These are phyloP conservation scores for Claviceps capensis DNA, from an alignment of 2,329 filamentous ascomycete genomes.

Conservation along the genomic window DNA sequence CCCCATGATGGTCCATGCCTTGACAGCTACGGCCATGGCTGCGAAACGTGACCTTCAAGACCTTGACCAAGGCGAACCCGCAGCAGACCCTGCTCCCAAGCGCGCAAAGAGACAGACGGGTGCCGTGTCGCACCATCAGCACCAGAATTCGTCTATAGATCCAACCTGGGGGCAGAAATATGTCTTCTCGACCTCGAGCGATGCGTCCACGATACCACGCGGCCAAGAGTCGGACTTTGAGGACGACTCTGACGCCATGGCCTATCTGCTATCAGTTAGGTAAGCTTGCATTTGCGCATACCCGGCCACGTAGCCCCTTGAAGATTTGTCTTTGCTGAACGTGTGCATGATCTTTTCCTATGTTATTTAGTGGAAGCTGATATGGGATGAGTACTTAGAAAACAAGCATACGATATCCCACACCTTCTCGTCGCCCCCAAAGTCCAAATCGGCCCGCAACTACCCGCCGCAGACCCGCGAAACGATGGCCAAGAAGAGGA, in stretches of 20 bases:
- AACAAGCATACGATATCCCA: slow-evolving; percentile 62
- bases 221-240: slow-evolving; percentile 53
- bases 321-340: slow-evolving; percentile 2
- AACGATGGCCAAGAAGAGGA: slow-evolving; percentile 17
- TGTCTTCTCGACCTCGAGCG: slow-evolving; percentile 52
- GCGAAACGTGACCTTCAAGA: slow-evolving; percentile 21
- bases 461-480: slow-evolving; percentile 24
- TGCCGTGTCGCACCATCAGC: slow-evolving; percentile 24
- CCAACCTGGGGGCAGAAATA: slow-evolving; percentile 58
- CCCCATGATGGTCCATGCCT: not conserved
- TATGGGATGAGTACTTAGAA: slow-evolving; percentile 43
- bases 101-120: slow-evolving; percentile 12
- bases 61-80: slow-evolving; percentile 15
- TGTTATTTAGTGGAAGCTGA: slow-evolving; percentile 24
- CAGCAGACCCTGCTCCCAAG: slow-evolving; percentile 14
- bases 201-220: slow-evolving; percentile 27
- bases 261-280: slow-evolving; percentile 59
- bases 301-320: not conserved
- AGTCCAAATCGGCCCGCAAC: slow-evolving; percentile 36
- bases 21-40: slow-evolving; percentile 16
- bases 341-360: not conserved
- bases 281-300: slow-evolving; percentile 25
- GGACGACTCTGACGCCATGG: slow-evolving; percentile 52
- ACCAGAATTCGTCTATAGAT: slow-evolving; percentile 37
- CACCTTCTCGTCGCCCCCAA: slow-evolving; percentile 53